A percentile compares a stretch with the other conserved stretches of the same genome.
Evolutionary conservation across 2,329 filamentous ascomycete species (phyloP).

Genomic region (Ophiostoma tasmaniense): DNA sequence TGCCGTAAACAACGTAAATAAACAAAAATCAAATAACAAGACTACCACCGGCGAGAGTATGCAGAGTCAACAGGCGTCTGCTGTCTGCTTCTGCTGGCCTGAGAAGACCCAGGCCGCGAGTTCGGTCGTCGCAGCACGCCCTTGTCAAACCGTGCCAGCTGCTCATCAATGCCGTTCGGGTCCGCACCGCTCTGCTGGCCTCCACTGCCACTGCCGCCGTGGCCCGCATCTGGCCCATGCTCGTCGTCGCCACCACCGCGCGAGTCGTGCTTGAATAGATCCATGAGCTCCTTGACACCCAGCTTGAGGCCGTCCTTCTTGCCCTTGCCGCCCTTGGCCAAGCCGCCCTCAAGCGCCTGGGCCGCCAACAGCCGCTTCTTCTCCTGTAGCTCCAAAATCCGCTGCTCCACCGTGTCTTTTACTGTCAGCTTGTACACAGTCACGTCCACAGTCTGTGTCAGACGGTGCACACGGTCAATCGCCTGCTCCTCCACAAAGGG

Average conservation of each 20-base stretch:
- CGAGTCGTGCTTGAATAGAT: conserved; percentile 67
- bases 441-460: conserved; percentile 92
- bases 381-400: conserved; percentile 89
- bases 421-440: conserved; percentile 93
- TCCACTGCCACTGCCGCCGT: neutral
- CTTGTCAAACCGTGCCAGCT: conserved; percentile 4
- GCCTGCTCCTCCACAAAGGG: conserved; percentile 98
- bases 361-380: conserved; percentile 89
- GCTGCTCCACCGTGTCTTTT: conserved; percentile 77
- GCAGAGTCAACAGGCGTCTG: neutral
- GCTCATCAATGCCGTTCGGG: neutral
- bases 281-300: conserved; percentile 85
- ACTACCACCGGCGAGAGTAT: conserved; percentile 1
- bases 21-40: neutral
- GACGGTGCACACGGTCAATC: conserved; percentile 95
- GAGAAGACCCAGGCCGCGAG: neutral
- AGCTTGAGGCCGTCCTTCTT: conserved; percentile 61
- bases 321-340: conserved; percentile 28
- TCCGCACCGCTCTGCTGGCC: neutral
- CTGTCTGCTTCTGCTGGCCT: neutral
- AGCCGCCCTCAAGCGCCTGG: conserved; percentile 76
- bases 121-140: conserved; percentile 15
- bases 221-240: neutral
- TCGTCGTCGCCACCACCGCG: conserved; percentile 7
- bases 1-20: neutral